Evolutionary conservation across 2,329 filamentous ascomycete genomes (phyloP), one percentile per base, ranked within the genome.

Genomic region (Neocucurbitaria cava): DNA sequence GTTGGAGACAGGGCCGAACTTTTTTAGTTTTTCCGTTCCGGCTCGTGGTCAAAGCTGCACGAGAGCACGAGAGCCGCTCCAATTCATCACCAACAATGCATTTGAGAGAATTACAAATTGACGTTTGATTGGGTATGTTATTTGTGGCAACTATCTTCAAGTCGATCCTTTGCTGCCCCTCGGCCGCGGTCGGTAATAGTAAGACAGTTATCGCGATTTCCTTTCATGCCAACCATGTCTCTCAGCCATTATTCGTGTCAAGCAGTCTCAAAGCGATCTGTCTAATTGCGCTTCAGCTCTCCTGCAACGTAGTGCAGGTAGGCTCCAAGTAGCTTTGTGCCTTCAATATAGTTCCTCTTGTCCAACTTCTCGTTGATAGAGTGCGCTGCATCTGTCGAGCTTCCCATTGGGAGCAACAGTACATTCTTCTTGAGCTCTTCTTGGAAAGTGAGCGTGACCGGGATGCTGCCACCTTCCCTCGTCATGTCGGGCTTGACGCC

Each of bases 341-440:
- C 95, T 82, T 99, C 92, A 71, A 99, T 96, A 77, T 99, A 99
- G 80, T 99, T 99, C 73, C 86, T 87, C 85, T 90, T 92, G 78
- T 99, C 95, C 53, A 99, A 83, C 85, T 96, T 97, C 86, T 98
- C 95, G 77, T 99, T 99, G 79, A 97, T 96, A 30, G 92, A 96
- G 80, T 99, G 95, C 7, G 95, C 95, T 38, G 91, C 93, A 76
- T 98, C 95, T 1, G 94, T 99, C 39, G 91, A 96, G 82, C 91
- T 96, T 41, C 95, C 95, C 95, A 99, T 98, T 28, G 95, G 95
- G 65, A 99, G 80, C 63, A 99, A 82, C 52, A 99, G 81, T 38
- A 98, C 94, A 72, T 98, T 99, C 88, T 99, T 99, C 72, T 93
- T 92, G 6, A 94, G 96, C 17, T 95, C 93, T 81, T 97, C 88